A percentile compares a stretch with the other conserved stretches of the same genome.
These are phyloP conservation scores for Hymenoscyphus repandus DNA, from an alignment of 2,329 filamentous ascomycete genomes.

Conservation along the genomic window DNA sequence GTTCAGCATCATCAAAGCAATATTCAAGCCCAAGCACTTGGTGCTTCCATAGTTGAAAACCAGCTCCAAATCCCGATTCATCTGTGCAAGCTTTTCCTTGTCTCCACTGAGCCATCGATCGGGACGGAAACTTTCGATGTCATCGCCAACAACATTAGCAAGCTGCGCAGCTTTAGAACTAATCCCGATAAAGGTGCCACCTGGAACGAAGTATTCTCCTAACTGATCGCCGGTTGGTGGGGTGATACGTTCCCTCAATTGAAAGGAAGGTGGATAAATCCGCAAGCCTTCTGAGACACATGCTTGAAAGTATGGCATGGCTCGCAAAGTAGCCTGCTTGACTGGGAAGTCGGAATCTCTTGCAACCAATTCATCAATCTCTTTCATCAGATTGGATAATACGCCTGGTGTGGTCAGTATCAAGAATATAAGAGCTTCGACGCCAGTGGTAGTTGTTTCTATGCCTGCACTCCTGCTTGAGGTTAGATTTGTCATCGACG, in stretches of 20 bases:
- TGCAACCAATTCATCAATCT: conserved; percentile 7
- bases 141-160: conserved; percentile 33
- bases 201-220: conserved; percentile 15
- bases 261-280: conserved; percentile 39
- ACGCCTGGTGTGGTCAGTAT: conserved; percentile 17
- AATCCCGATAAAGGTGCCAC: conserved; percentile 26
- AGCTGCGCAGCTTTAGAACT: conserved; percentile 27
- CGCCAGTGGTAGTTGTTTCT: conserved; percentile 51
- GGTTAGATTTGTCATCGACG: not conserved
- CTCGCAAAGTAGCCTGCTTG: conserved; percentile 33
- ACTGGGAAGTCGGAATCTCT: not conserved
- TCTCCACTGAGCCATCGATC: conserved; percentile 42
- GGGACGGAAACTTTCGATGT: conserved; percentile 40
- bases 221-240: conserved; percentile 18
- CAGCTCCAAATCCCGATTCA: conserved; percentile 37
- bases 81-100: conserved; percentile 23
- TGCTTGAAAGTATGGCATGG: conserved; percentile 44
- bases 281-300: conserved; percentile 46
- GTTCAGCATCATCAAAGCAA: conserved; percentile 44
- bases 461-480: conserved; percentile 42
- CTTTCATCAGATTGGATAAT: conserved; percentile 9
- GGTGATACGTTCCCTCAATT: conserved; percentile 19
- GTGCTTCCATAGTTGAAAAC: conserved; percentile 41
- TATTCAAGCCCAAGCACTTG: conserved; percentile 42
- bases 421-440: conserved; percentile 30